phyloP scores from a whole-genome alignment of 2,329 filamentous ascomycete genomes.

The Phoma sp. region DNA sequence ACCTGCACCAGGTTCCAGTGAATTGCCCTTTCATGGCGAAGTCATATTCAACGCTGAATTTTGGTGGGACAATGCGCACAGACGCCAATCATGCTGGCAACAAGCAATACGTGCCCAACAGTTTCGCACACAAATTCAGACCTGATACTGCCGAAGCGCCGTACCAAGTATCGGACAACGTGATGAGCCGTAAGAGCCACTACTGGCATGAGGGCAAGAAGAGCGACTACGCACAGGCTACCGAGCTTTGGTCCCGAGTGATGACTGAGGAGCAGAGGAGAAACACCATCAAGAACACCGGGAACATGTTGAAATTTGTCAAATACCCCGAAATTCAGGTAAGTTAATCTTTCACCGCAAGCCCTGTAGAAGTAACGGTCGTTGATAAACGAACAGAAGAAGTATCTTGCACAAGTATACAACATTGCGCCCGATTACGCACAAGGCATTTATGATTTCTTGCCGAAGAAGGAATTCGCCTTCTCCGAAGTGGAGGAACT shows the following conservation, averaged over 20 bases:
- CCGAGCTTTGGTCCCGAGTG: constrained; percentile 56
- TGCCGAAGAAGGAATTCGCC: constrained; percentile 53
- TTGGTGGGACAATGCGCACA: constrained; percentile 57
- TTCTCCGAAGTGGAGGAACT: constrained; percentile 55
- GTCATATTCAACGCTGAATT: constrained; percentile 55
- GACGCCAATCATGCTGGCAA: constrained; percentile 58
- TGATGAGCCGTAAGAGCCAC: constrained; percentile 60
- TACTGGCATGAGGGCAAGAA: constrained; percentile 62
- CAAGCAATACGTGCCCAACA: constrained; percentile 60
- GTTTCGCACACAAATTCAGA: constrained; percentile 59
- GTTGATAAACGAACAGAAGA: constrained; percentile 39
- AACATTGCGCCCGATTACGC: constrained; percentile 57
- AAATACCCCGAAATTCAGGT: constrained; percentile 53
- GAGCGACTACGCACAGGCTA: constrained; percentile 60
- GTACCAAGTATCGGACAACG: constrained; percentile 57
- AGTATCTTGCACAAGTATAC: constrained; percentile 61
- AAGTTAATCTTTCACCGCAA: not conserved
- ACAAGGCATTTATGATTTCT: constrained; percentile 53
- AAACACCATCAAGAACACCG: constrained; percentile 59
- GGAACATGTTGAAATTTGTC: constrained; percentile 53
- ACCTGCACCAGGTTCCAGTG: constrained; percentile 58
- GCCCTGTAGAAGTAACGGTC: not conserved
- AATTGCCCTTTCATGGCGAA: constrained; percentile 57
- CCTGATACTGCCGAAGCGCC: constrained; percentile 59
- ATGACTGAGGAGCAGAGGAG: constrained; percentile 54